Base-by-base conservation (phyloP, 2,329 filamentous ascomycete species). In the Hortaea sp. region DNA sequence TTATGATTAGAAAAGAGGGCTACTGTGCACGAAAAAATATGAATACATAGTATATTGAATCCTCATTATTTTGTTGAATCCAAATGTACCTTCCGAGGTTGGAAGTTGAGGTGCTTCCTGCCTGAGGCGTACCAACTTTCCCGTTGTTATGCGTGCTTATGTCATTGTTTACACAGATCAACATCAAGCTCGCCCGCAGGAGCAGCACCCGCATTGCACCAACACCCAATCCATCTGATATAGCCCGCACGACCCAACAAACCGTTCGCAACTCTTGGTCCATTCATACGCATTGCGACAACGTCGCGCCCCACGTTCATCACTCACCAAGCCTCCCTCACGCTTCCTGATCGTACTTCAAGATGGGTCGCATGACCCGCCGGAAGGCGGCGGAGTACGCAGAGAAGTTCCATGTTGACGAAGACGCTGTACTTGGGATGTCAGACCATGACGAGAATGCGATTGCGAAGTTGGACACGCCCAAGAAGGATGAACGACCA, bases 301-400 rank as follows among this genome's bases (percentile, higher is more conserved):
- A 20, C 20, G 20, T 20, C 20, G 20, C 20, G 20, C 20, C 20
- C 20, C 20, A 20, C 20, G 20, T 20, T 20, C 20, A 20, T 20
- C 20, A 2, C 20, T 20, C 7, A 35, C 32, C 32, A 35, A 35
- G 32, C 32, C 32, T n/a, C 4, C 7, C 32, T 35, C 7, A 35
- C 32, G 32, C 32, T 9, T 35, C n/a, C 32, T 9, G 7, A 35
- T 35, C 32, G 32, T 35, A 9, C 32, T 3, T 39, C 9, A 39
- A 39, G 5, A 51, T 51, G 49, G 29, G 30, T 38, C 69, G 69
- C 60, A 60, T 71, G 50, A 72, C 69, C 45, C 66, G 69, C 48
- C 66, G 69, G 32, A 59, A 60, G 44, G 63, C 62, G 11, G 65
- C 65, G 41, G 59, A 65, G 53, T 61, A 67, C 57, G 65, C 67